Conservation (phyloP, 1,139 yeast species). For the Zygoascus hellenicus region DNA sequence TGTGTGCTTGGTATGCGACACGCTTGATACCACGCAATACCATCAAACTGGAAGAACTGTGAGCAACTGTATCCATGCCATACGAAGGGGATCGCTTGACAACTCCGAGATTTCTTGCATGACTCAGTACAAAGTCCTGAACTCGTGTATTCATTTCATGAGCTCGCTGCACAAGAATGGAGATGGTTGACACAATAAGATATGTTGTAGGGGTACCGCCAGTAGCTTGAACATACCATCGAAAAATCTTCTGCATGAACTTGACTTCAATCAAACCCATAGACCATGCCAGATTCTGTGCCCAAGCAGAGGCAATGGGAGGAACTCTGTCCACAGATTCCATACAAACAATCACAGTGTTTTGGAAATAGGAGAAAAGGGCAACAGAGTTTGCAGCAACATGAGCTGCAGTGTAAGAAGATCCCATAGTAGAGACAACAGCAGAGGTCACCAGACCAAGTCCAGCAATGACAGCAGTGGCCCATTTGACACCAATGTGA, state of each 20-base stretch:
- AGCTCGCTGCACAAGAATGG: conserved; percentile 69
- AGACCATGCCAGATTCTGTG: conserved; percentile 94
- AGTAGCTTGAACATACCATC: conserved; percentile 94
- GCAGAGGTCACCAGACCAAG: conserved; percentile 85
- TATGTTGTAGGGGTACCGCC: conserved; percentile 84
- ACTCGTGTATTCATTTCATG: conserved; percentile 7
- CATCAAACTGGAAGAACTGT: conserved; percentile 26
- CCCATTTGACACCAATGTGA: conserved; percentile 94
- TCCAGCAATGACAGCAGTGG: conserved; percentile 91
- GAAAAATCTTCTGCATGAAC: conserved; percentile 79
- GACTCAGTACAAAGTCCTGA: conserved; percentile 2
- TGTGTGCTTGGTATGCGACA: conserved; percentile 77
- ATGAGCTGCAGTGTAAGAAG: conserved; percentile 91
- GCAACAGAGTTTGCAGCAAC: conserved; percentile 93
- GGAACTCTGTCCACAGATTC: conserved; percentile 92
- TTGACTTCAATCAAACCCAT: conserved; percentile 73
- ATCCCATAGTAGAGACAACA: conserved; percentile 81
- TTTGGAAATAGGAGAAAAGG: conserved; percentile 86
- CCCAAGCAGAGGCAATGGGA: conserved; percentile 97
- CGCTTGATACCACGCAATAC: conserved; percentile 89
- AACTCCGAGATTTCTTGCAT: conserved; percentile 1
- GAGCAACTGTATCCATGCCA: conserved; percentile 15
- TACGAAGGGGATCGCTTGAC: neutral
- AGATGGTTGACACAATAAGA: conserved; percentile 40
- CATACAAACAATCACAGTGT: conserved; percentile 87